Conservation (phyloP, 2,329 filamentous ascomycete genomes). For the Trichoderma asperellum region DNA sequence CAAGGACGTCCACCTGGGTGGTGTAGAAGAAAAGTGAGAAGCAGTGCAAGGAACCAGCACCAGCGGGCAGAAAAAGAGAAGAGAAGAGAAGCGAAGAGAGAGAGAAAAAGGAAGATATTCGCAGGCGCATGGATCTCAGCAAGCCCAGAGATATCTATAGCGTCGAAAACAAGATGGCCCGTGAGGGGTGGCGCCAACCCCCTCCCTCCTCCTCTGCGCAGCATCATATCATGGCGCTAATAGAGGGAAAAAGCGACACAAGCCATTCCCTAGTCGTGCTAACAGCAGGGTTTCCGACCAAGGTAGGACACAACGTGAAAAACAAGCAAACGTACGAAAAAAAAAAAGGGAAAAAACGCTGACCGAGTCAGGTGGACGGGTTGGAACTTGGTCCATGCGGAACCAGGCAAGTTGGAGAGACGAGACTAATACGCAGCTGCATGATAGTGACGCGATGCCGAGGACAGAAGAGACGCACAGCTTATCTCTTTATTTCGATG, state of each 20-base stretch:
- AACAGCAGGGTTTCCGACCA: background rate
- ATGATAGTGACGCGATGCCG: constrained; percentile 18
- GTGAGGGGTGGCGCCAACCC: constrained; percentile 19
- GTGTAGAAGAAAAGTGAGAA: background rate
- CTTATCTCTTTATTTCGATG: constrained; percentile 12
- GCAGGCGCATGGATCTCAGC: background rate
- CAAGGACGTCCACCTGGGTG: background rate
- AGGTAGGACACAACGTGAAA: background rate
- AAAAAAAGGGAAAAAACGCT: background rate
- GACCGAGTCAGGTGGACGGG: background rate
- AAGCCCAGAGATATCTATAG: constrained; percentile 7
- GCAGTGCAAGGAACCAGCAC: background rate
- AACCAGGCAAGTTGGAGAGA: background rate
- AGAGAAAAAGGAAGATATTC: background rate
- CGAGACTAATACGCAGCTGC: constrained; percentile 11
- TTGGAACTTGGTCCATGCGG: background rate
- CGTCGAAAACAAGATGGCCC: background rate
- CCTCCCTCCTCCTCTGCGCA: background rate
- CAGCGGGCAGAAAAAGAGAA: background rate
- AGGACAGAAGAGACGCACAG: background rate
- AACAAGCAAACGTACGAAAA: background rate
- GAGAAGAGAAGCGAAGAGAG: background rate
- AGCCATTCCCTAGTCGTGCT: background rate
- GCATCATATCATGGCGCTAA: constrained; percentile 21
- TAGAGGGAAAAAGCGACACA: background rate